Evolutionary conservation across 2,329 filamentous ascomycete genomes (phyloP), one percentile per base, ranked within the genome.

Genomic region (Fusarium tuaranense): DNA sequence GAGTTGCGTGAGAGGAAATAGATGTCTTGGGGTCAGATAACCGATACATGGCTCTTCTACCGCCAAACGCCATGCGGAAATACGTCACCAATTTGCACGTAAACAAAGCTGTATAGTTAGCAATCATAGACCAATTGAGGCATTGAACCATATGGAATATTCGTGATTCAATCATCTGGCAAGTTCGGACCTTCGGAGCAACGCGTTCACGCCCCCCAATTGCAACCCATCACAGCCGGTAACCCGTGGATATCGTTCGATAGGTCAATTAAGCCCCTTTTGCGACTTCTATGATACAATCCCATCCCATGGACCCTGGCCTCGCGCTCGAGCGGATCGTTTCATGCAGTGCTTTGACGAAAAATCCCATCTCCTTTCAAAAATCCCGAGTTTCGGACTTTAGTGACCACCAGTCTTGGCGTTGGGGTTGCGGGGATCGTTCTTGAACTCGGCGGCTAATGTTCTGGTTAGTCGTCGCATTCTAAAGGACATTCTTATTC

Each of bases 401-500:
- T 88, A 89, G 82, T 89, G 87, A 66, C 80, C 81, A 57, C 81
- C 82, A 67, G 82, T 78, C 84, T 87, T 89, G 78, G 84, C 85
- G 79, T 88, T 87, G 77, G 92, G 92, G 91, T 98, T 98, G 86
- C 95, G 92, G 78, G 95, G 95, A 87, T 98, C 96, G 89, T 98
- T 97, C 92, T 95, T 97, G 91, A 91, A 98, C 88, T 98, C 95
- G 80, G 94, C 94, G 88, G 92, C 96, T 98, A 80, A 59, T 14
- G 48, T 30, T 55, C 70, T 69, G 57, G 76, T 82, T 69, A 82
- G 80, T 72, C 71, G 79, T 71, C 72, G 41, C 25, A 38, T 60
- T 65, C 34, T 13, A 16, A 9, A 59, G 27, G 30, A 25, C 3
- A n/a, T 30, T 65, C 13, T 2, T 25, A 63, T 41, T 36, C 51